Evolutionary conservation across 108 stramenopile genomes (phyloP).

Genomic region (Heterococcus sp.): DNA sequence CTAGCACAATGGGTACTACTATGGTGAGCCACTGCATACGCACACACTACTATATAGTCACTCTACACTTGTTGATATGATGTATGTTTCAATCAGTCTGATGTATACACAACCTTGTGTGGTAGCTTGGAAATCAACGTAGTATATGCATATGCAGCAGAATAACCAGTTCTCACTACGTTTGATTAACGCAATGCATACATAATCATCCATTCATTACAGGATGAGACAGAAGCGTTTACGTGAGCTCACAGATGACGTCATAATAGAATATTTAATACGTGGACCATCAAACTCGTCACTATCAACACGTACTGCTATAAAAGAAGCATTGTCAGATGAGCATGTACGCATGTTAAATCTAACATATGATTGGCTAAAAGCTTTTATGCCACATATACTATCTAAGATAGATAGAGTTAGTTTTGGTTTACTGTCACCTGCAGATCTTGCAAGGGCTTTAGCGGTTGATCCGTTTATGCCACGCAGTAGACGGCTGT

Average conservation of each 20-base stretch:
- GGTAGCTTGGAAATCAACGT: too few relatives aligned
- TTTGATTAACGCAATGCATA: too few relatives aligned
- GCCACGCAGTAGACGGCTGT: slow-evolving; percentile 79
- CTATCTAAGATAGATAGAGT: slow-evolving; percentile 95
- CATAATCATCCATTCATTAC: too few relatives aligned
- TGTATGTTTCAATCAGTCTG: too few relatives aligned
- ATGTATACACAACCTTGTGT: too few relatives aligned
- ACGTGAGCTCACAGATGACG: slow-evolving; percentile 80
- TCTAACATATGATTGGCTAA: slow-evolving; percentile 84
- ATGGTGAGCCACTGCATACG: slow-evolving; percentile 69
- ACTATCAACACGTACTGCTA: slow-evolving; percentile 39
- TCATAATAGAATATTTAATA: slow-evolving; percentile 79
- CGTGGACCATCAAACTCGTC: slow-evolving; percentile 13
- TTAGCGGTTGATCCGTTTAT: slow-evolving; percentile 66
- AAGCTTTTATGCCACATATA: slow-evolving; percentile 83
- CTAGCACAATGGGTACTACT: slow-evolving; percentile 93
- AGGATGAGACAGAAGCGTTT: slow-evolving; percentile 70
- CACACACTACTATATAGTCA: too few relatives aligned
- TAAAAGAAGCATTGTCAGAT: slow-evolving; percentile 83
- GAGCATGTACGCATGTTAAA: slow-evolving; percentile 97
- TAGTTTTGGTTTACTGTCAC: slow-evolving; percentile 73
- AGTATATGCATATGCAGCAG: too few relatives aligned
- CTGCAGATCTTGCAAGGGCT: slow-evolving; percentile 41
- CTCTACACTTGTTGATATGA: too few relatives aligned
- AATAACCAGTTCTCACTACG: too few relatives aligned